Evolutionary conservation across 108 stramenopile species (phyloP).

Genomic region (Licmophora abbreviata): DNA sequence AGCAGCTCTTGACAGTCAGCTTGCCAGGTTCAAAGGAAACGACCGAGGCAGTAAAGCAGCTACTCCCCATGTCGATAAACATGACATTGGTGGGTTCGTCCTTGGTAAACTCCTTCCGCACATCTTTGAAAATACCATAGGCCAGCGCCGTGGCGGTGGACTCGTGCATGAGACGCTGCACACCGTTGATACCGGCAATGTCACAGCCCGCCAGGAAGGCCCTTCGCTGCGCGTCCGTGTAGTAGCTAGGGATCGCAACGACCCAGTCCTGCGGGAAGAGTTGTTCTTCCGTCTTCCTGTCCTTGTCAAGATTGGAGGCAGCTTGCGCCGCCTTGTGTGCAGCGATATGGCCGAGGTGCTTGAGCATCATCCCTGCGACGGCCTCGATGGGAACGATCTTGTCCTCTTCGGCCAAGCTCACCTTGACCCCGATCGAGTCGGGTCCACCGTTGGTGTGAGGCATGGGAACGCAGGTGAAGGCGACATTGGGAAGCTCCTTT

Average conservation of each 20-base stretch:
- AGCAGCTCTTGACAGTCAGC: slow-evolving; percentile 74
- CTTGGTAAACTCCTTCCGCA: slow-evolving; percentile 81
- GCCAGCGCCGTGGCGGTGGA: slow-evolving; percentile 90
- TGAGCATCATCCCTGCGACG: slow-evolving; percentile 87
- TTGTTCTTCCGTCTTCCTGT: slow-evolving; percentile 5
- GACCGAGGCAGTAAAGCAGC: slow-evolving; percentile 87
- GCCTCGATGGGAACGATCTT: slow-evolving; percentile 75
- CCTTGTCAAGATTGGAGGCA: slow-evolving; percentile 17
- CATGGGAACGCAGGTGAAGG: slow-evolving; percentile 69
- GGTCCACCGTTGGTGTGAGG: slow-evolving; percentile 42
- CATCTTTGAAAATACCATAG: slow-evolving; percentile 99
- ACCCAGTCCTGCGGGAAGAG: slow-evolving; percentile 89
- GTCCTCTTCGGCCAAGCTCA: slow-evolving; percentile 37
- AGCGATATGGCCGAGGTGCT: slow-evolving; percentile 82
- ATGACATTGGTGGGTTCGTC: slow-evolving; percentile 81
- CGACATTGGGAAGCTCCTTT: slow-evolving; percentile 61
- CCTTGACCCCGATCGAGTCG: slow-evolving; percentile 63
- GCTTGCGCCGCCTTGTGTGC: slow-evolving; percentile 60
- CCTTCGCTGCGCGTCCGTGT: slow-evolving; percentile 87
- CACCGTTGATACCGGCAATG: slow-evolving; percentile 82
- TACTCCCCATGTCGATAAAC: slow-evolving; percentile 89
- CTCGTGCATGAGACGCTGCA: slow-evolving; percentile 94
- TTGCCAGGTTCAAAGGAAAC: slow-evolving; percentile 90
- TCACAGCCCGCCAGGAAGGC: slow-evolving; percentile 87
- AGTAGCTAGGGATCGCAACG: slow-evolving; percentile 92